These are phyloP conservation scores for Diaporthe caulivora DNA, from an alignment of 2,329 filamentous ascomycete genomes.

Conservation along the genomic window DNA sequence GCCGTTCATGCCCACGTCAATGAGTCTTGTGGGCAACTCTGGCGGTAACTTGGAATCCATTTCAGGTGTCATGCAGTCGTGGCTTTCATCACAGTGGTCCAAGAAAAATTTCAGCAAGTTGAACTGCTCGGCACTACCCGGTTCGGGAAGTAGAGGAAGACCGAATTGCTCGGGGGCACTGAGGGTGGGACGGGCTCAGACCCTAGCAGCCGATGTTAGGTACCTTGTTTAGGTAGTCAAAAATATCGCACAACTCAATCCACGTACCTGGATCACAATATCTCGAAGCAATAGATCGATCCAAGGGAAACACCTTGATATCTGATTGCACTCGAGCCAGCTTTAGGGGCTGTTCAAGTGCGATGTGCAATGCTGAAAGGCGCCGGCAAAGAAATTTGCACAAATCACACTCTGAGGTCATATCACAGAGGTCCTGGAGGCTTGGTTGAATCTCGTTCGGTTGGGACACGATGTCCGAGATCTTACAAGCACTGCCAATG, in stretches of 20 bases:
- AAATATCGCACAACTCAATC: too few species aligned
- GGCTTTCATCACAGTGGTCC: not conserved
- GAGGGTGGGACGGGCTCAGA: not conserved
- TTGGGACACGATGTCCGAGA: not conserved
- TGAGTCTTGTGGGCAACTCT: conserved; percentile 41
- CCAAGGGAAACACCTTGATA: not conserved
- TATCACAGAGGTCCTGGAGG: not conserved
- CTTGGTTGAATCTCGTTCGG: not conserved
- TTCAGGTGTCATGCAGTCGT: not conserved
- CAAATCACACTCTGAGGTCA: not conserved
- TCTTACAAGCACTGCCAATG: not conserved
- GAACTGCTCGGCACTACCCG: not conserved
- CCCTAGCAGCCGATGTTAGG: not conserved
- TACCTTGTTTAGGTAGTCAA: not conserved
- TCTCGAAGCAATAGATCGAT: not conserved
- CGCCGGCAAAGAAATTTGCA: not conserved
- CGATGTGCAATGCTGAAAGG: not conserved
- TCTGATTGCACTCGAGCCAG: not conserved
- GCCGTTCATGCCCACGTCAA: conserved; percentile 38
- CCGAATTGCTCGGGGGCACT: not conserved
- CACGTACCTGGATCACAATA: not conserved
- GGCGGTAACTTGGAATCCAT: not conserved
- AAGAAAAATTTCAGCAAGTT: not conserved
- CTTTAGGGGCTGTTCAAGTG: not conserved
- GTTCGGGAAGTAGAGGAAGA: not conserved